Percentiles rank a stretch among this genome's conserved stretches.
phyloP scores from a whole-genome alignment of 1,284 basidiomycete genomes.

The Ceratobasidium sp. region DNA sequence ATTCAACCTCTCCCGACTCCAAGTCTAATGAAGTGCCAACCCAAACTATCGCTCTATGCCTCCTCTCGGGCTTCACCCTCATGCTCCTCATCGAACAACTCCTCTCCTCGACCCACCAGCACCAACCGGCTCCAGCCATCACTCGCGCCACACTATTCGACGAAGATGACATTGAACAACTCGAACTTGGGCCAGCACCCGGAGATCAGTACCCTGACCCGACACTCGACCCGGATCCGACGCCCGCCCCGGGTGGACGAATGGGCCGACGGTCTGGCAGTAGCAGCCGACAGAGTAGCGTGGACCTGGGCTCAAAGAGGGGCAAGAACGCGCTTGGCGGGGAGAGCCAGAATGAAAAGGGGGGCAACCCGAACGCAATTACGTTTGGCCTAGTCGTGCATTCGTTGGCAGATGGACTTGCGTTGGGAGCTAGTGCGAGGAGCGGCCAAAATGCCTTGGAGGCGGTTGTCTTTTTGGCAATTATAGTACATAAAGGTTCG shows the following conservation, averaged over 20 bases:
- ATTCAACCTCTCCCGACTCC: neutral
- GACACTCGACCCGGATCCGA: conserved; percentile 12
- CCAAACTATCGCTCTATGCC: conserved; percentile 73
- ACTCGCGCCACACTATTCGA: conserved; percentile 13
- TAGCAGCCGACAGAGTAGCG: neutral
- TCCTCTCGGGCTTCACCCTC: conserved; percentile 84
- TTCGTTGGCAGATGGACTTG: conserved; percentile 89
- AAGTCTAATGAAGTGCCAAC: conserved; percentile 60
- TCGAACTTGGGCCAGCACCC: conserved; percentile 37
- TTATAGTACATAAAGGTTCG: conserved; percentile 89
- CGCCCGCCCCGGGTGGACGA: conserved; percentile 6
- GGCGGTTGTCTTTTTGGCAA: conserved; percentile 83
- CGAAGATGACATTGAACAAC: conserved; percentile 48
- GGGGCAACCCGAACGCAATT: conserved; percentile 61
- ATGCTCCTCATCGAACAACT: conserved; percentile 85
- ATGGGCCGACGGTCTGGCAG: conserved; percentile 59
- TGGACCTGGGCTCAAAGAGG: neutral
- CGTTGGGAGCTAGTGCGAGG: conserved; percentile 75
- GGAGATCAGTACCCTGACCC: conserved; percentile 42
- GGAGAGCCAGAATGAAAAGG: neutral
- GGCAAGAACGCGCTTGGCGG: neutral
- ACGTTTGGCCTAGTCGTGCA: conserved; percentile 89
- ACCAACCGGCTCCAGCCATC: neutral
- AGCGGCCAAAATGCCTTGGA: conserved; percentile 46
- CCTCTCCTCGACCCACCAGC: conserved; percentile 54